Percentiles rank a stretch among this genome's conserved stretches.
phyloP scores from a whole-genome alignment of 1,284 basidiomycete species.

The Malassezia vespertilionis region DNA sequence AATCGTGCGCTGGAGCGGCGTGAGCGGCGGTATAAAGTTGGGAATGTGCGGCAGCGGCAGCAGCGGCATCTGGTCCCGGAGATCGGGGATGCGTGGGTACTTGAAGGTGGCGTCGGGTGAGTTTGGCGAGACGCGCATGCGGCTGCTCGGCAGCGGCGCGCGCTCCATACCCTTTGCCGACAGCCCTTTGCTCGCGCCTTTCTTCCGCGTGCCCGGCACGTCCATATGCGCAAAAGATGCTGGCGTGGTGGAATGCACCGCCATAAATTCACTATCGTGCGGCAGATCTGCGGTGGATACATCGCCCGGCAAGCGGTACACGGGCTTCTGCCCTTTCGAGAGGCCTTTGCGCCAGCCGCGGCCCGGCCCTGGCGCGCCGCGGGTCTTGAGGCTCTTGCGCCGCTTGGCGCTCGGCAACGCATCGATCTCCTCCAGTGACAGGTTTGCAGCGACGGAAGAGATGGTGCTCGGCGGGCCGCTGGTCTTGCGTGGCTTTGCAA shows the following conservation, averaged over 20 bases:
- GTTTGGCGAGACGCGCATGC: constrained; percentile 6
- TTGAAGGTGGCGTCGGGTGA: constrained; percentile 22
- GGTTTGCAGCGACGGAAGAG: constrained; percentile 14
- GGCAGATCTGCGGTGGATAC: constrained; percentile 19
- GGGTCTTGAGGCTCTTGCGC: constrained; percentile 36
- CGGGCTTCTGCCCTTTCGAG: constrained; percentile 43
- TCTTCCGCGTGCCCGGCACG: not conserved
- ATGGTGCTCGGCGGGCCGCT: constrained; percentile 10
- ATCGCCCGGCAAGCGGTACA: constrained; percentile 32
- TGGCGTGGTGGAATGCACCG: constrained; percentile 11
- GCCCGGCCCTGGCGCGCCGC: constrained; percentile 42
- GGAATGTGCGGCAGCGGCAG: constrained; percentile 29
- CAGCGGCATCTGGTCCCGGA: constrained; percentile 23
- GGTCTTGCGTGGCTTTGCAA: not conserved
- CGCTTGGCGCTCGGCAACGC: constrained; percentile 43
- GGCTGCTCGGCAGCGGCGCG: not conserved
- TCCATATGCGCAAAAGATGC: constrained; percentile 3
- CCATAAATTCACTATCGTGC: constrained; percentile 13
- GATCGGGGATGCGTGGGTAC: constrained; percentile 27
- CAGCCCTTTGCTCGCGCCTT: constrained; percentile 22
- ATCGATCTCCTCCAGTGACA: constrained; percentile 39
- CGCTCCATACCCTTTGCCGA: constrained; percentile 16
- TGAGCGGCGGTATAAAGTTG: constrained; percentile 17
- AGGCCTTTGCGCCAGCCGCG: constrained; percentile 43
- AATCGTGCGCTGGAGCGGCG: constrained; percentile 20